Conservation (phyloP, 305 asterid species). For the Fraxinus velutina region DNA sequence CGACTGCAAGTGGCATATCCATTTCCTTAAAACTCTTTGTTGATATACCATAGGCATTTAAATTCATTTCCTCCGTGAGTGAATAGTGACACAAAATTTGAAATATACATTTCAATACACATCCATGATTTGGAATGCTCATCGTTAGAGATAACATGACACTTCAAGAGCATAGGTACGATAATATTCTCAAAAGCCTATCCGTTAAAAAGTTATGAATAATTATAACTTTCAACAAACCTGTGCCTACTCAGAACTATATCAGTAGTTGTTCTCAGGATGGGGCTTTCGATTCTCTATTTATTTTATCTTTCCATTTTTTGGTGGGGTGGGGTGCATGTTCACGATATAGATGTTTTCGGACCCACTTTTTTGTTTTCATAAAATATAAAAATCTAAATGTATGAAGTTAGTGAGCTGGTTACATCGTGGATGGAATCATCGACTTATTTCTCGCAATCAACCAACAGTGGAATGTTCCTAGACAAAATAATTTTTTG, state of each 20-base stretch:
- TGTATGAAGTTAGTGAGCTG: neutral
- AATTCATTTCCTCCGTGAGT: neutral
- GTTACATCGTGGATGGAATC: neutral
- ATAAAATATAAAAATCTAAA: neutral
- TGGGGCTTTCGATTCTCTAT: neutral
- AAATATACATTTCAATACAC: neutral
- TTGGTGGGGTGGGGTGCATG: neutral
- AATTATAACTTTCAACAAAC: neutral
- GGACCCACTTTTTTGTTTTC: neutral
- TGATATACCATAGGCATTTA: neutral
- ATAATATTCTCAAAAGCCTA: neutral
- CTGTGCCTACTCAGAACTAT: neutral
- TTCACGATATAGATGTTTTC: neutral
- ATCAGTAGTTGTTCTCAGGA: neutral
- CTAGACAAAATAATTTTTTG: neutral
- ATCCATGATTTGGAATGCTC: neutral
- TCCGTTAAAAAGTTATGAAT: neutral
- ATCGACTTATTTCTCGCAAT: neutral
- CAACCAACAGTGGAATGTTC: neutral
- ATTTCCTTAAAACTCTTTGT: constrained; percentile 12
- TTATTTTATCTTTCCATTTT: neutral
- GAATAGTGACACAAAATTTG: neutral
- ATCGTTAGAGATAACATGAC: neutral
- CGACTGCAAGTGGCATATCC: neutral
- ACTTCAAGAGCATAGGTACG: neutral